Evolutionary conservation across 805 yeast genomes (phyloP).

Genomic region (Barnettozyma vustinii): DNA sequence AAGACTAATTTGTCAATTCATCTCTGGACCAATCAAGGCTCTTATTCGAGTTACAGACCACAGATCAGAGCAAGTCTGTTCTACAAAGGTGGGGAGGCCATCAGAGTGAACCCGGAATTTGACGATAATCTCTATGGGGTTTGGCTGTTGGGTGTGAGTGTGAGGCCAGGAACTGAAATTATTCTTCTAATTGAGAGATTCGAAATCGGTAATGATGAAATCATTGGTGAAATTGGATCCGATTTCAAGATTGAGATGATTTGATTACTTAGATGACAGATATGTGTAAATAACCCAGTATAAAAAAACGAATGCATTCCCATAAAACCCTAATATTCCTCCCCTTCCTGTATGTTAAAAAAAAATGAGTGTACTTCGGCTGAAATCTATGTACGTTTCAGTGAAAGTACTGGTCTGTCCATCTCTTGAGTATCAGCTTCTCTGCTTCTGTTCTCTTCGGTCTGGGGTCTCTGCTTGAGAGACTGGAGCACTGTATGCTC

Average conservation of each 20-base stretch:
- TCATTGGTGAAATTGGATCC: slow-evolving; percentile 36
- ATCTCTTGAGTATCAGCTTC: slow-evolving; percentile 41
- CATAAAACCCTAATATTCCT: not conserved
- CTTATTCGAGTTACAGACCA: slow-evolving; percentile 35
- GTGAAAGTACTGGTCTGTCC: slow-evolving; percentile 37
- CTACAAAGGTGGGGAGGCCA: slow-evolving; percentile 41
- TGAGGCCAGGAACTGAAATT: slow-evolving; percentile 24
- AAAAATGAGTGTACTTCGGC: not conserved
- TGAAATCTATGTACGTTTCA: not conserved
- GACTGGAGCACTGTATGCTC: not conserved
- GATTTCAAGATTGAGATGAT: slow-evolving; percentile 13
- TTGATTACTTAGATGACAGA: not conserved
- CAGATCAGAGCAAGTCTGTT: slow-evolving; percentile 40
- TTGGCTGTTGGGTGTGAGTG: slow-evolving; percentile 21
- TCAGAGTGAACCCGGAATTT: slow-evolving; percentile 35
- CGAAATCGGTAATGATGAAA: slow-evolving; percentile 39
- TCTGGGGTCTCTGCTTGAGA: not conserved
- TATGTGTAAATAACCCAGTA: not conserved
- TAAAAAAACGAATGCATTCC: not conserved
- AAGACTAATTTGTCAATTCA: slow-evolving; percentile 21
- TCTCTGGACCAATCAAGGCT: slow-evolving; percentile 10
- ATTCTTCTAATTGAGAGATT: slow-evolving; percentile 43
- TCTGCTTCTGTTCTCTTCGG: slow-evolving; percentile 29
- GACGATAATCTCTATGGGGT: slow-evolving; percentile 40
- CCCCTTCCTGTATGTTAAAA: not conserved